phyloP scores from a whole-genome alignment of 148 eudicot genomes.

The Rhododendron mucronatum region DNA sequence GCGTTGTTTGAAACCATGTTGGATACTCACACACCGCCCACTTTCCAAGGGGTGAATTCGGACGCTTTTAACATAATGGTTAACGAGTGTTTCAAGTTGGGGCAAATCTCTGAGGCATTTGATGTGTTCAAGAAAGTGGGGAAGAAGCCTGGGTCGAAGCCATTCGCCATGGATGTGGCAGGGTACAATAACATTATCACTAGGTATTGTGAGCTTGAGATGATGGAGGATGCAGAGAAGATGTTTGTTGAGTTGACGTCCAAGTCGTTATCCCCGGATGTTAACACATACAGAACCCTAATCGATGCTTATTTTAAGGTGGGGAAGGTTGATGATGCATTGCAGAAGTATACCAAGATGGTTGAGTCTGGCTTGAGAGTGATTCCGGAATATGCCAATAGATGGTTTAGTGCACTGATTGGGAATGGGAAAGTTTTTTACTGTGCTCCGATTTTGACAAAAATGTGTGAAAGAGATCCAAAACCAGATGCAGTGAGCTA shows the following conservation, averaged over 20 bases:
- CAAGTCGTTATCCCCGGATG: slow-evolving; percentile 81
- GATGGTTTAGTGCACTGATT: slow-evolving; percentile 57
- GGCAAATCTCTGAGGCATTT: slow-evolving; percentile 63
- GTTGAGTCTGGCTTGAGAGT: slow-evolving; percentile 71
- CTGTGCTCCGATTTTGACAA: slow-evolving; percentile 51
- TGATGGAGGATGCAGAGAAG: slow-evolving; percentile 72
- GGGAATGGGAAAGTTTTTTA: slow-evolving; percentile 66
- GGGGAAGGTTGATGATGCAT: slow-evolving; percentile 84
- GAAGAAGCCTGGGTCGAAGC: slow-evolving; percentile 69
- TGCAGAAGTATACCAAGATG: slow-evolving; percentile 73
- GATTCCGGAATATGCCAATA: slow-evolving; percentile 68
- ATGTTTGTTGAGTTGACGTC: slow-evolving; percentile 66
- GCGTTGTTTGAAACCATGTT: slow-evolving; percentile 69
- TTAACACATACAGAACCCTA: slow-evolving; percentile 60
- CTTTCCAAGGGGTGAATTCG: slow-evolving; percentile 51
- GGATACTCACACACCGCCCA: slow-evolving; percentile 67
- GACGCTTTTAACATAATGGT: slow-evolving; percentile 85
- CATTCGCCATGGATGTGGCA: slow-evolving; percentile 69
- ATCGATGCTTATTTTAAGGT: slow-evolving; percentile 68
- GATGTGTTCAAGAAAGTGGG: slow-evolving; percentile 79
- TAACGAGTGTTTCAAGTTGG: slow-evolving; percentile 73
- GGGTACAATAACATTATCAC: slow-evolving; percentile 82
- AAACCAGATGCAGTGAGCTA: slow-evolving; percentile 77
- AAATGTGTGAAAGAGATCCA: slow-evolving; percentile 68
- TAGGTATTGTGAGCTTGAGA: slow-evolving; percentile 55